A percentile compares a stretch with the other conserved stretches of the same genome.
Conservation (phyloP, 2,329 filamentous ascomycete species). For the Ophiostoma quercus region DNA sequence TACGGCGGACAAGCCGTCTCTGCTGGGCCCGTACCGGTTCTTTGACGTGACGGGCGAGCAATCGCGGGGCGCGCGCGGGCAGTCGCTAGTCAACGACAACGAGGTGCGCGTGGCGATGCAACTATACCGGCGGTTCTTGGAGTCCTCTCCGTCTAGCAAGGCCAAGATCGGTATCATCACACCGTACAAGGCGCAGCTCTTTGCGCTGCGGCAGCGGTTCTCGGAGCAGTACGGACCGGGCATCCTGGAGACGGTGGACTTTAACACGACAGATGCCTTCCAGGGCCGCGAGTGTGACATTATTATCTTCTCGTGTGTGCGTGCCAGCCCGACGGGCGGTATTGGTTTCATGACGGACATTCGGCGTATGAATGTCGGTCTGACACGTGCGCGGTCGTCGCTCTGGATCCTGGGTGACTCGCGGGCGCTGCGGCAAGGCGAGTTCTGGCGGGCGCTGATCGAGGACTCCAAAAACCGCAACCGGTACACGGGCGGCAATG, state of each 20-base stretch:
- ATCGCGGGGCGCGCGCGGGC: conserved; percentile 71
- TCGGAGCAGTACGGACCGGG: conserved; percentile 62
- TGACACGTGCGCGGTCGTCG: conserved; percentile 93
- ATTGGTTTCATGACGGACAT: conserved; percentile 99
- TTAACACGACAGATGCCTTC: conserved; percentile 98
- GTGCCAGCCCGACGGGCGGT: conserved; percentile 84
- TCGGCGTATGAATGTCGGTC: conserved; percentile 96
- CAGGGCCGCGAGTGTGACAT: conserved; percentile 95
- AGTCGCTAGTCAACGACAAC: conserved; percentile 82
- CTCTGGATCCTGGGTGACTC: conserved; percentile 96
- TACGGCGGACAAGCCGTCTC: conserved; percentile 45
- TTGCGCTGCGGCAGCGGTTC: conserved; percentile 73
- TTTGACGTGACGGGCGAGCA: conserved; percentile 93
- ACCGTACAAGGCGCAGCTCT: conserved; percentile 90
- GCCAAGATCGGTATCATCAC: conserved; percentile 96
- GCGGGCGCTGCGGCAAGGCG: conserved; percentile 73
- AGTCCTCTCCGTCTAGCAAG: too few relatives aligned
- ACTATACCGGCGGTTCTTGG: conserved; percentile 70
- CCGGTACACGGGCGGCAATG: conserved; percentile 66
- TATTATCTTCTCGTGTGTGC: conserved; percentile 98
- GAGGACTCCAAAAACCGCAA: conserved; percentile 70
- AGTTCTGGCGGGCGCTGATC: conserved; percentile 86
- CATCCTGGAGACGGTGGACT: conserved; percentile 78
- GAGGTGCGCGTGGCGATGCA: conserved; percentile 83
- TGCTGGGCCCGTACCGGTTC: conserved; percentile 91